Conservation (phyloP, 106 monocot genomes). For the Chionographis japonica region DNA sequence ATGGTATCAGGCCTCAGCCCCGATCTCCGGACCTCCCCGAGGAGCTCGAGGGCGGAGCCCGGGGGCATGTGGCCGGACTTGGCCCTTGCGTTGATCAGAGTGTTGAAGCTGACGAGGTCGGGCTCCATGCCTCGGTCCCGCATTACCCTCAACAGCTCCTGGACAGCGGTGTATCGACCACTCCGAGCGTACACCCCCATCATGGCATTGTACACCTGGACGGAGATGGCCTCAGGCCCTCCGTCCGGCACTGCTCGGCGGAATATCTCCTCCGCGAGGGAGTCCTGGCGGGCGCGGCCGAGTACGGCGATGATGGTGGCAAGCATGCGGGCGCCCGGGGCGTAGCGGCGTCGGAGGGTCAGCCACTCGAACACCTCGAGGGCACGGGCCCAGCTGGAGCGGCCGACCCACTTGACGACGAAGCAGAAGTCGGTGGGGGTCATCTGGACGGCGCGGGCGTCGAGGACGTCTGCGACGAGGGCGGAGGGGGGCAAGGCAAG, state of each 20-base stretch:
- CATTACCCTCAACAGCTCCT: constrained; percentile 53
- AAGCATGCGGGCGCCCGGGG: constrained; percentile 63
- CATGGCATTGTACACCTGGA: constrained; percentile 96
- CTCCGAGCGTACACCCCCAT: constrained; percentile 81
- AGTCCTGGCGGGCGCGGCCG: constrained; percentile 61
- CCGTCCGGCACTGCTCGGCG: constrained; percentile 19
- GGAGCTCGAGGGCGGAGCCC: constrained; percentile 54
- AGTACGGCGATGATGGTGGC: constrained; percentile 61
- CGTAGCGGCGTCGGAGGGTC: constrained; percentile 45
- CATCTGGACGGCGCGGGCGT: constrained; percentile 55
- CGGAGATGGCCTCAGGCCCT: constrained; percentile 17
- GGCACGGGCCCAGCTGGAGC: constrained; percentile 72
- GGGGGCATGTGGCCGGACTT: constrained; percentile 44
- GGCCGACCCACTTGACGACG: constrained; percentile 69
- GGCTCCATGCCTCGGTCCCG: constrained; percentile 54
- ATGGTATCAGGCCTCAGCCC: constrained; percentile 79
- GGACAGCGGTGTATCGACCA: constrained; percentile 56
- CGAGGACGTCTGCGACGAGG: constrained; percentile 74
- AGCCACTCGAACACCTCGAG: constrained; percentile 91
- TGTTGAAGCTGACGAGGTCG: constrained; percentile 95
- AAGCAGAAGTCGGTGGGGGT: constrained; percentile 71
- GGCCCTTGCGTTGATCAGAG: constrained; percentile 72
- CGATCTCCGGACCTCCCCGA: constrained; percentile 53
- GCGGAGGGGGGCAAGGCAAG: constrained; percentile 50
- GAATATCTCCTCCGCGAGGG: constrained; percentile 76